phyloP scores from a whole-genome alignment of 2,329 filamentous ascomycete species.

The Scedosporium dehoogii region DNA sequence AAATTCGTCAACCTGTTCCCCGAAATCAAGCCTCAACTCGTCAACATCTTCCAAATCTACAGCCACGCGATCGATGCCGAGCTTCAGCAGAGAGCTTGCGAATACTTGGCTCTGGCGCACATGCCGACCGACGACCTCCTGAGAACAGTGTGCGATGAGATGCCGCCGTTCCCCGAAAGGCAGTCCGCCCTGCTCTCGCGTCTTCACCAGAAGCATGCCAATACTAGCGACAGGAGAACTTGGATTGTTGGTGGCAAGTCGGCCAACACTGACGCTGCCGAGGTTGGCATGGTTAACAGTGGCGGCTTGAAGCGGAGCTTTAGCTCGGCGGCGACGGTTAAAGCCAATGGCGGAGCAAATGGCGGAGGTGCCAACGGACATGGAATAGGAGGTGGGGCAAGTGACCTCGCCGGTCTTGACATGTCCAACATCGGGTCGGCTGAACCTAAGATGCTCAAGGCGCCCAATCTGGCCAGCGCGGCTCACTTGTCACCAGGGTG shows the following conservation, averaged over 20 bases:
- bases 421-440: slow-evolving; percentile 52
- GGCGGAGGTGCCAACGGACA: slow-evolving; percentile 41
- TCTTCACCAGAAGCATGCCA: slow-evolving; percentile 87
- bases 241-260: slow-evolving; percentile 98
- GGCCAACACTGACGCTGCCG: slow-evolving; percentile 71
- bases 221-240: slow-evolving; percentile 87
- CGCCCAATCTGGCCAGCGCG: slow-evolving; percentile 81
- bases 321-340: slow-evolving; percentile 45
- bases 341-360: slow-evolving; percentile 28
- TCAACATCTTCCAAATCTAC: slow-evolving; percentile 84
- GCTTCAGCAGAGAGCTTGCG: slow-evolving; percentile 90
- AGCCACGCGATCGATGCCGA: slow-evolving; percentile 93
- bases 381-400: slow-evolving; percentile 25
- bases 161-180: slow-evolving; percentile 95
- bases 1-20: slow-evolving; percentile 98
- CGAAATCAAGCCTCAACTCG: slow-evolving; percentile 91
- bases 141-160: slow-evolving; percentile 91
- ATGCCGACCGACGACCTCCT: slow-evolving; percentile 84
- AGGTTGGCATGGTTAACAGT: slow-evolving; percentile 71
- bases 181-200: slow-evolving; percentile 85
- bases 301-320: slow-evolving; percentile 81
- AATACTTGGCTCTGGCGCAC: slow-evolving; percentile 79
- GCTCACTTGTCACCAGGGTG: slow-evolving; percentile 90
- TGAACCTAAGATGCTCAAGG: slow-evolving; percentile 48
- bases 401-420: slow-evolving; percentile 75